Conservation (phyloP, 352 stramenopile genomes). For the Plasmopara viticola region DNA sequence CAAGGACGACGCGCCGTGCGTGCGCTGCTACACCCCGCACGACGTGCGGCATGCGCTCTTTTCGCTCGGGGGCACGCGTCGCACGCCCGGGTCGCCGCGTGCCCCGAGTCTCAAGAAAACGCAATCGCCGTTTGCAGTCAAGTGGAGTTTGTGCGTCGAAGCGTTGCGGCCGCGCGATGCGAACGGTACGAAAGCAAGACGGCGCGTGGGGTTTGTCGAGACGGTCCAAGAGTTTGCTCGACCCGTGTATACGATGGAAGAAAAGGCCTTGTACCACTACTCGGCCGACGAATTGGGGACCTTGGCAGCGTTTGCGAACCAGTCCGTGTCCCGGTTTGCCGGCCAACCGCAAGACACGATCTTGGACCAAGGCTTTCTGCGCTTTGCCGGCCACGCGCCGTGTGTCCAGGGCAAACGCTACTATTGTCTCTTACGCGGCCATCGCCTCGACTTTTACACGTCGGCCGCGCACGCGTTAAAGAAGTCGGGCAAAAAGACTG, state of each 20-base stretch:
- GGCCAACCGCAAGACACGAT: conserved; percentile 55
- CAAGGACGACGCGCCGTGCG: conserved; percentile 4
- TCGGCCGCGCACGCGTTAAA: conserved; percentile 46
- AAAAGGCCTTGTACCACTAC: conserved; percentile 58
- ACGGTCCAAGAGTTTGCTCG: conserved; percentile 31
- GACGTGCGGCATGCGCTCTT: conserved; percentile 11
- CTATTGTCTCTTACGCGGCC: conserved; percentile 58
- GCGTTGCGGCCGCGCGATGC: conserved; percentile 37
- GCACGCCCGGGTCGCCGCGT: conserved; percentile 18
- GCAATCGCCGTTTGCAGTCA: conserved; percentile 34
- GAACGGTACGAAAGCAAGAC: conserved; percentile 13
- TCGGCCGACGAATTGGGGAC: conserved; percentile 43
- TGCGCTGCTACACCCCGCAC: conserved; percentile 12
- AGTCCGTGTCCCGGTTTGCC: conserved; percentile 40
- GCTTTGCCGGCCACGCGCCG: conserved; percentile 35
- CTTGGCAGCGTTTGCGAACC: conserved; percentile 48
- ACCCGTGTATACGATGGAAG: conserved; percentile 30
- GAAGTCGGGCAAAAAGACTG: conserved; percentile 34
- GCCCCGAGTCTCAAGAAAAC: conserved; percentile 55
- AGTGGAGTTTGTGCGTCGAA: conserved; percentile 51
- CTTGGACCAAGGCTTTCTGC: conserved; percentile 61
- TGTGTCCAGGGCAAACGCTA: conserved; percentile 60
- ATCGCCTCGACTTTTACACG: conserved; percentile 39
- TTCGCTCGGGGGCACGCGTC: conserved; percentile 8
- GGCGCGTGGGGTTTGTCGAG: conserved; percentile 48